Percentiles rank a stretch among this genome's conserved stretches.
Evolutionary conservation across 441 rosid species (phyloP).

Genomic region (Heliophila coronopifolia): DNA sequence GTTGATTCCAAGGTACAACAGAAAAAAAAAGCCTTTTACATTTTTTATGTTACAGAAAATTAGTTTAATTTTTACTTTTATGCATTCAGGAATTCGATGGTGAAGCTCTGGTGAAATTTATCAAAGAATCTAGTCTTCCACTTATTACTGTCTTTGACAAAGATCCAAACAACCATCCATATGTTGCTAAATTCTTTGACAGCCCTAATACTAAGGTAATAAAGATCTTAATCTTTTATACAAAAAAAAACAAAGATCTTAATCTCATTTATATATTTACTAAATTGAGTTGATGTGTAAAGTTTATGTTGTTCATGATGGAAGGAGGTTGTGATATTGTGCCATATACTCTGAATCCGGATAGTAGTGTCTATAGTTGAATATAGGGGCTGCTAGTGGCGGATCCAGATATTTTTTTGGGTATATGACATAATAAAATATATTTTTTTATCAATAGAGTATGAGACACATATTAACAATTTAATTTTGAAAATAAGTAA

Average conservation of each 20-base stretch:
- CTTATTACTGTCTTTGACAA: conserved; percentile 59
- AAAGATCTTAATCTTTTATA: not conserved
- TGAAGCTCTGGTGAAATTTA: conserved; percentile 66
- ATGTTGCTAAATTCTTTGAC: conserved; percentile 69
- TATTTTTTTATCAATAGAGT: too few species aligned
- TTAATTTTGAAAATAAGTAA: too few species aligned
- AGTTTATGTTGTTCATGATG: not conserved
- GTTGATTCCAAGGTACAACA: conserved; percentile 69
- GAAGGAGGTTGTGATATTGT: not conserved
- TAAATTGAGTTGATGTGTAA: not conserved
- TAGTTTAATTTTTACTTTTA: conserved; percentile 15
- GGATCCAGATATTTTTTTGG: too few species aligned
- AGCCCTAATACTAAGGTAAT: conserved; percentile 68
- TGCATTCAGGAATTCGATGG: conserved; percentile 59
- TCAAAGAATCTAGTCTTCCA: conserved; percentile 71
- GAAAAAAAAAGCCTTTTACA: too few species aligned
- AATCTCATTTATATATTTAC: not conserved
- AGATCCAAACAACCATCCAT: conserved; percentile 78
- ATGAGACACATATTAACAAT: too few species aligned
- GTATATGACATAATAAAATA: too few species aligned
- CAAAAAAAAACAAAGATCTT: not conserved
- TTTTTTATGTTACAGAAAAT: not conserved
- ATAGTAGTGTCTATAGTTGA: not conserved
- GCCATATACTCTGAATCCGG: not conserved
- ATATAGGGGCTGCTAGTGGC: too few species aligned